phyloP scores from a whole-genome alignment of 2,329 filamentous ascomycete species.

The Exophiala alcalophila region DNA sequence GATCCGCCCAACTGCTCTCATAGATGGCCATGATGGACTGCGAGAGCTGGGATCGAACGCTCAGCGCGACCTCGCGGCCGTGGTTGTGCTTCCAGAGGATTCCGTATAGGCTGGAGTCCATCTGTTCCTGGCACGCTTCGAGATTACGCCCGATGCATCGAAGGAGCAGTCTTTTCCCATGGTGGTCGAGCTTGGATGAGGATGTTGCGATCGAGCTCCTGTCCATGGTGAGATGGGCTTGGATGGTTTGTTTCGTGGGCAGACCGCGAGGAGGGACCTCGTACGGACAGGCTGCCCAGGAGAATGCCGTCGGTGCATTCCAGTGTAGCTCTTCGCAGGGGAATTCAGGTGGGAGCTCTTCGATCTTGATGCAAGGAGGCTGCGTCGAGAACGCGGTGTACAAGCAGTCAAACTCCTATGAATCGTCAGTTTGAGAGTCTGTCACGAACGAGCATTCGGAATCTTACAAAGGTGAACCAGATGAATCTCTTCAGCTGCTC shows the following conservation, averaged over 20 bases:
- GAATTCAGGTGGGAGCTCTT: slow-evolving; percentile 7
- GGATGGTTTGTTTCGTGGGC: slow-evolving; percentile 9
- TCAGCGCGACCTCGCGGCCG: neutral
- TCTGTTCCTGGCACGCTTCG: slow-evolving; percentile 3
- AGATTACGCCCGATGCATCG: slow-evolving; percentile 6
- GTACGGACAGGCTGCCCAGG: slow-evolving; percentile 11
- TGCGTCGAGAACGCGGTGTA: slow-evolving; percentile 13
- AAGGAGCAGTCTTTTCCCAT: slow-evolving; percentile 7
- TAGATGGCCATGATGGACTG: slow-evolving; percentile 6
- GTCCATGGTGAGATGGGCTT: neutral
- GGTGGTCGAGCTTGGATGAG: slow-evolving; percentile 2
- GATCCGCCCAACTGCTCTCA: slow-evolving; percentile 8
- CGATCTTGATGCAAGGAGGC: slow-evolving; percentile 9
- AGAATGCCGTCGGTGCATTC: slow-evolving; percentile 8
- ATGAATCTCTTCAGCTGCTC: slow-evolving; percentile 6
- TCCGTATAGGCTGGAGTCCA: slow-evolving; percentile 5
- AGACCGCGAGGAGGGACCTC: slow-evolving; percentile 4
- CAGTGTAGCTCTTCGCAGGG: slow-evolving; percentile 9
- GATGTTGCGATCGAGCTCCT: neutral
- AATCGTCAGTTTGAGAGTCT: neutral
- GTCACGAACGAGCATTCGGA: neutral
- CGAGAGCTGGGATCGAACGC: neutral
- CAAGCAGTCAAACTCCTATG: slow-evolving; percentile 12
- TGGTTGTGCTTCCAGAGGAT: slow-evolving; percentile 5
- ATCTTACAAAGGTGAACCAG: slow-evolving; percentile 12